phyloP scores from a whole-genome alignment of 345 rosid species.

The Populus tremula region DNA sequence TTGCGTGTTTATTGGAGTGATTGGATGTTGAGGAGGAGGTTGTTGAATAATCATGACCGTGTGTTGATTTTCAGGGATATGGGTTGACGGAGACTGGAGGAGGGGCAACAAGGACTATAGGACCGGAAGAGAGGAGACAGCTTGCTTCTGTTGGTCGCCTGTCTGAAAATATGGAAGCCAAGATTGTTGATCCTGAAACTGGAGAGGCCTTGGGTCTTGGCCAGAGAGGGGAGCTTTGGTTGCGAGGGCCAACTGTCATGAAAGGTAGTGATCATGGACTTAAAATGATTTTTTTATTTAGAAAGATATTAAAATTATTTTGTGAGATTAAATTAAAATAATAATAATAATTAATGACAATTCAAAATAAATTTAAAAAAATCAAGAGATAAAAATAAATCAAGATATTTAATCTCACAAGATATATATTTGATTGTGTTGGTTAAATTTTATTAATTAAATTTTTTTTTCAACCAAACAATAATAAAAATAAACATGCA shows the following conservation, averaged over 20 bases:
- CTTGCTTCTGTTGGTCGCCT: constrained; percentile 75
- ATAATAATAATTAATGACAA: too few relatives aligned
- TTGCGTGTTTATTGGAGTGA: not conserved
- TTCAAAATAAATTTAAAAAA: too few relatives aligned
- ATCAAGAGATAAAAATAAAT: too few relatives aligned
- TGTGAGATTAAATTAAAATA: too few relatives aligned
- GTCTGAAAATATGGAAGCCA: constrained; percentile 63
- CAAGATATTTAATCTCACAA: too few relatives aligned
- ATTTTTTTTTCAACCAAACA: too few relatives aligned
- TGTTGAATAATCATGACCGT: not conserved
- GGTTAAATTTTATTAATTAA: too few relatives aligned
- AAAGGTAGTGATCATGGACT: constrained; percentile 42
- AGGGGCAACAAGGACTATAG: constrained; percentile 43
- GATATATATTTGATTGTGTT: too few relatives aligned
- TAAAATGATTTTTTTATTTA: not conserved
- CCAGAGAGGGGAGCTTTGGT: constrained; percentile 79
- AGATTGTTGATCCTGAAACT: constrained; percentile 72
- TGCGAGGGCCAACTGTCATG: constrained; percentile 79
- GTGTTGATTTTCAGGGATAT: constrained; percentile 55
- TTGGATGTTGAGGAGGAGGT: not conserved
- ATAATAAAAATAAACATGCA: rapidly evolving
- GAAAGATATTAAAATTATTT: too few relatives aligned
- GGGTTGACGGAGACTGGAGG: constrained; percentile 89
- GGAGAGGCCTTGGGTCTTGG: constrained; percentile 73
- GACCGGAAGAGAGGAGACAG: constrained; percentile 50